Evolutionary conservation across 306 rosid genomes (phyloP).

Genomic region (Cucumis sativus): DNA sequence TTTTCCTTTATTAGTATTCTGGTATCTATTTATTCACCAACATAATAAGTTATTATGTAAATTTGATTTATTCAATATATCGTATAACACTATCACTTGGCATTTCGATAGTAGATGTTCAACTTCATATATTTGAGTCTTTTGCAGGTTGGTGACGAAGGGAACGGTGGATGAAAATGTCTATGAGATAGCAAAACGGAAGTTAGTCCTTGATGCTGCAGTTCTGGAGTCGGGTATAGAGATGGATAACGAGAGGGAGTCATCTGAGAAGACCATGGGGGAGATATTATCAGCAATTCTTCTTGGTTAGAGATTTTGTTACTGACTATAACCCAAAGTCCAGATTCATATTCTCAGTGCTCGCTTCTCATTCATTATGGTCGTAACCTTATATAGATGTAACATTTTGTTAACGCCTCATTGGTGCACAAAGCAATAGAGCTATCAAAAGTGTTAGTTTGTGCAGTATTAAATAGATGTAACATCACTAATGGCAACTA

Average conservation of each 20-base stretch:
- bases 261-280: conserved; percentile 95
- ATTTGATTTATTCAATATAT: too few species aligned
- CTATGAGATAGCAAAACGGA: conserved; percentile 91
- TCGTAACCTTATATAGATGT: background rate
- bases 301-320: conserved; percentile 34
- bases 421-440: background rate
- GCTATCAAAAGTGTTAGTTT: background rate
- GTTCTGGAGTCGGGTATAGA: conserved; percentile 77
- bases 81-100: too few species aligned
- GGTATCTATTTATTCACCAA: too few species aligned
- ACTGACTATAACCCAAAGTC: background rate
- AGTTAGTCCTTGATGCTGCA: conserved; percentile 86
- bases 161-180: conserved; percentile 91
- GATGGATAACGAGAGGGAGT: conserved; percentile 50
- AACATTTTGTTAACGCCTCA: background rate
- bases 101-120: background rate
- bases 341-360: background rate
- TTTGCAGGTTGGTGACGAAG: conserved; percentile 70
- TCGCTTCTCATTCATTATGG: background rate
- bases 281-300: conserved; percentile 83
- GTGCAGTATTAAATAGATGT: background rate
- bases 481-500: background rate
- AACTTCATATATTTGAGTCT: background rate
- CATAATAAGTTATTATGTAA: too few species aligned
- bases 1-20: too few species aligned